Percentiles rank a stretch among this genome's conserved stretches.
phyloP scores from a whole-genome alignment of 257 asterid genomes.

The Ballota nigra region DNA sequence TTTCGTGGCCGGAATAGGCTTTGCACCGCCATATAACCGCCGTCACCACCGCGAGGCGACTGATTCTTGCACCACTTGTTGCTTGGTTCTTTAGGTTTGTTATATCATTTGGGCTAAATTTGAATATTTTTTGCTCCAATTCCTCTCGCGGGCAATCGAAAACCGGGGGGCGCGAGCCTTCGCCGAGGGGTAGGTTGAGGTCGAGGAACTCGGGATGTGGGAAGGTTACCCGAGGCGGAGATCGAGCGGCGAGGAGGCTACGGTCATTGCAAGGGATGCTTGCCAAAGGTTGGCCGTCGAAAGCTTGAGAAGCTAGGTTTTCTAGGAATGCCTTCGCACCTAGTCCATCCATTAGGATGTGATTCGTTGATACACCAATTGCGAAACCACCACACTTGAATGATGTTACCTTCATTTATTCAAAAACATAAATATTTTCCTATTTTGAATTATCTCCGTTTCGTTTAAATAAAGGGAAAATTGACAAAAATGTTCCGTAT shows the following conservation, averaged over 20 bases:
- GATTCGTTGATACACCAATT: conserved; percentile 44
- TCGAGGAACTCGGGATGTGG: conserved; percentile 49
- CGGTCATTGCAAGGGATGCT: conserved; percentile 27
- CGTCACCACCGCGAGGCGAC: conserved; percentile 40
- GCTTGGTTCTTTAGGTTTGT: conserved; percentile 34
- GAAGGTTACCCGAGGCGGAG: conserved; percentile 45
- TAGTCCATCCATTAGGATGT: conserved; percentile 39
- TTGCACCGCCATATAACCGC: conserved; percentile 61
- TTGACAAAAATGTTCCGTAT: too few relatives aligned
- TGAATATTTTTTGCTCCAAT: conserved; percentile 34
- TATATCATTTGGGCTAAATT: conserved; percentile 24
- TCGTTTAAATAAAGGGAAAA: too few relatives aligned
- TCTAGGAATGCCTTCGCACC: conserved; percentile 37
- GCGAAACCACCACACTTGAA: conserved; percentile 59
- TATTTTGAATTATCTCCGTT: too few relatives aligned
- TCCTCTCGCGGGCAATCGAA: conserved; percentile 33
- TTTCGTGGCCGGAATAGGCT: conserved; percentile 28
- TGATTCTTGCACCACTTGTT: neutral
- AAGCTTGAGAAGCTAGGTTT: conserved; percentile 56
- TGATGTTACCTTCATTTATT: conserved; percentile 33
- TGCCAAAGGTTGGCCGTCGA: conserved; percentile 38
- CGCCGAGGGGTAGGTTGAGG: conserved; percentile 34
- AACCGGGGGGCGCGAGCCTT: conserved; percentile 23
- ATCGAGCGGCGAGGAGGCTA: conserved; percentile 38
- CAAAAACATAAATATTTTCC: too few relatives aligned